Conservation (phyloP, 176 grass and related monocot species). For the Echinochloa phyllopogon region DNA sequence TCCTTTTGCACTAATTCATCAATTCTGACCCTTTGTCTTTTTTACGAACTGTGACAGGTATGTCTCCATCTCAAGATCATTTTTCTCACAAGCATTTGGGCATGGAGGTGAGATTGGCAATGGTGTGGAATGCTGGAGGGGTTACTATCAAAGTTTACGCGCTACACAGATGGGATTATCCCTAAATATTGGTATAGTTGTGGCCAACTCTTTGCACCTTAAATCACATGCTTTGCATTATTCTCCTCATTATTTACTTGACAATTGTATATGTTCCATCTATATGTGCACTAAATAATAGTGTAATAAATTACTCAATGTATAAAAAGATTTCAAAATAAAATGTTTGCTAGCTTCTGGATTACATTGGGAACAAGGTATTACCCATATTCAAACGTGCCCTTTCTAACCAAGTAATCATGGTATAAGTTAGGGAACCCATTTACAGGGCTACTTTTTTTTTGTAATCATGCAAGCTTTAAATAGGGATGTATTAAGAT, state of each 20-base stretch:
- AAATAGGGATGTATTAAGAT: not conserved
- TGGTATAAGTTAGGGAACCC: not conserved
- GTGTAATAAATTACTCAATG: not conserved
- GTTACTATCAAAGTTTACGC: conserved; percentile 82
- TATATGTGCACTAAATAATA: not conserved
- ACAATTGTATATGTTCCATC: not conserved
- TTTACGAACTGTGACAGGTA: conserved; percentile 49
- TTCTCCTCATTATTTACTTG: not conserved
- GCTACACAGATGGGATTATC: conserved; percentile 85
- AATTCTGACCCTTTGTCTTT: not conserved
- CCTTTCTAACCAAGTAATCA: not conserved
- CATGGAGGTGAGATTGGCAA: conserved; percentile 40
- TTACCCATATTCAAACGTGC: not conserved
- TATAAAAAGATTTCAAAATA: not conserved
- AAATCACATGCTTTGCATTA: not conserved
- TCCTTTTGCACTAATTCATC: not conserved
- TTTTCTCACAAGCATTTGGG: conserved; percentile 68
- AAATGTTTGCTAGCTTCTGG: not conserved
- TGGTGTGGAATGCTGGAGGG: conserved; percentile 78
- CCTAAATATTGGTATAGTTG: conserved; percentile 65
- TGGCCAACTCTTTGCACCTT: not conserved
- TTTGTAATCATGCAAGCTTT: not conserved
- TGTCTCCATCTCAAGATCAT: conserved; percentile 61
- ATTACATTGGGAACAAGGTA: not conserved
- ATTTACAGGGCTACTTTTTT: not conserved